These are phyloP conservation scores for Strobilomyces confusus DNA, from an alignment of 768 basidiomycete species.

Conservation along the genomic window DNA sequence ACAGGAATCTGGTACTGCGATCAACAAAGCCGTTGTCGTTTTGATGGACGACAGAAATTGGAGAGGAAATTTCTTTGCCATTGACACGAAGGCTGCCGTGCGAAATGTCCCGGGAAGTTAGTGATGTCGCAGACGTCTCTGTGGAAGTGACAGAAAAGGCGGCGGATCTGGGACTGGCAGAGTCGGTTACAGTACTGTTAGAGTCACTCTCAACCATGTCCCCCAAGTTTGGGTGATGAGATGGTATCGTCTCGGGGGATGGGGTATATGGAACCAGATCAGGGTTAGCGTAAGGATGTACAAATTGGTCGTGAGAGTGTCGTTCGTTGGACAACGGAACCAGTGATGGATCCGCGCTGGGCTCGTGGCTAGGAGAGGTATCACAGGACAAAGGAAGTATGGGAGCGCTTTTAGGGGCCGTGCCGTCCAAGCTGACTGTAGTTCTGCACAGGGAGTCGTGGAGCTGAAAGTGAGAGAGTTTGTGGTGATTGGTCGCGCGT, in stretches of 20 bases:
- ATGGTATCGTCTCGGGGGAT: constrained; percentile 24
- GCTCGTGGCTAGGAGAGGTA: constrained; percentile 7
- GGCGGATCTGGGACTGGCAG: constrained; percentile 36
- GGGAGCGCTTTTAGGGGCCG: constrained; percentile 1
- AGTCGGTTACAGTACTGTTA: constrained; percentile 47
- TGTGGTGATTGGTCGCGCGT: constrained; percentile 19
- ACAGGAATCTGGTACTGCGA: constrained; percentile 27
- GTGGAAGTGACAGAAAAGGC: constrained; percentile 33
- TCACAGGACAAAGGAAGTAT: constrained; percentile 12
- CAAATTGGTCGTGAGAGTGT: constrained; percentile 30
- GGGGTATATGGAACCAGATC: constrained; percentile 49
- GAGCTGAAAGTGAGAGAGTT: constrained; percentile 6
- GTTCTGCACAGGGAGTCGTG: constrained; percentile 6
- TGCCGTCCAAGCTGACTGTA: constrained; percentile 8
- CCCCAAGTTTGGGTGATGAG: constrained; percentile 29
- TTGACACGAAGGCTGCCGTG: constrained; percentile 30
- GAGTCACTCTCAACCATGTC: constrained; percentile 47
- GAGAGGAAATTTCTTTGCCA: constrained; percentile 55
- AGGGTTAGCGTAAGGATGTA: constrained; percentile 82
- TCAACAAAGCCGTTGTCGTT: constrained; percentile 26
- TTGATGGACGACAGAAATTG: constrained; percentile 40
- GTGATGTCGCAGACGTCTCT: constrained; percentile 32
- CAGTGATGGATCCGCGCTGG: constrained; percentile 15
- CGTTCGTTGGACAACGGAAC: constrained; percentile 35
- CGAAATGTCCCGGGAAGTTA: constrained; percentile 17